Percentiles rank a stretch among this genome's conserved stretches.
These are phyloP conservation scores for Alternaria panax DNA, from an alignment of 2,329 filamentous ascomycete species.

Conservation along the genomic window DNA sequence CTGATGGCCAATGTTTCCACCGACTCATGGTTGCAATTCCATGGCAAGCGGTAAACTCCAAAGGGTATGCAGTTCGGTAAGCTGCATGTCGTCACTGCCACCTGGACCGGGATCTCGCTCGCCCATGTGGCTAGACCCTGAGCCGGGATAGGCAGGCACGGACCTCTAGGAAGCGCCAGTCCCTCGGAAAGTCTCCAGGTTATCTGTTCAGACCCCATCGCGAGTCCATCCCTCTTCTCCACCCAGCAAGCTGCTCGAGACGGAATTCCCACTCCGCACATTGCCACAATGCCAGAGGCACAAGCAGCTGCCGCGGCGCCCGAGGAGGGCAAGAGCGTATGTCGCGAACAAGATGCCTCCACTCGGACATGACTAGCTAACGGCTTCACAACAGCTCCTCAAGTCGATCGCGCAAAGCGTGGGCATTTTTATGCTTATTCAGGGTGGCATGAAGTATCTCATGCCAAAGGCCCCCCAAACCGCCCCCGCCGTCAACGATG, in stretches of 20 bases:
- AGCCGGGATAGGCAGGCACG: conserved; percentile 5
- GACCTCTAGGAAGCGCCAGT: conserved; percentile 14
- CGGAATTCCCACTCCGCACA: conserved; percentile 19
- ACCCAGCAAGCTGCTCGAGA: conserved; percentile 14
- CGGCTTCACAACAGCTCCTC: conserved; percentile 34
- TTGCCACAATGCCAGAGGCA: conserved; percentile 42
- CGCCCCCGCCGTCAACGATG: conserved; percentile 21
- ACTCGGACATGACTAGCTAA: conserved; percentile 22
- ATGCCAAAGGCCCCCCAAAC: conserved; percentile 49
- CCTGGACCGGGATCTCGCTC: conserved; percentile 16
- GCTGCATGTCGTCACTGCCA: conserved; percentile 25
- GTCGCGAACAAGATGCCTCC: conserved; percentile 14
- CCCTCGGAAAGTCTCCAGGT: conserved; percentile 5
- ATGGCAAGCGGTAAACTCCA: background rate
- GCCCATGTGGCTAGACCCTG: conserved; percentile 27
- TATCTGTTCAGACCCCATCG: conserved; percentile 18
- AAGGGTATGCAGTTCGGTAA: conserved; percentile 13
- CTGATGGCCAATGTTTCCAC: background rate
- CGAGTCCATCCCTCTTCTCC: background rate
- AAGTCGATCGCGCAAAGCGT: conserved; percentile 61
- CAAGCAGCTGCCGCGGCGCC: conserved; percentile 23
- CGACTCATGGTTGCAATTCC: conserved; percentile 13
- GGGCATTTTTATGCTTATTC: conserved; percentile 66
- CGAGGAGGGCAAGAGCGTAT: conserved; percentile 35
- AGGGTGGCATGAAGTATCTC: conserved; percentile 65